These are phyloP conservation scores for Dillenia suffruticosa DNA, from an alignment of 164 flowering plant species.

Conservation along the genomic window DNA sequence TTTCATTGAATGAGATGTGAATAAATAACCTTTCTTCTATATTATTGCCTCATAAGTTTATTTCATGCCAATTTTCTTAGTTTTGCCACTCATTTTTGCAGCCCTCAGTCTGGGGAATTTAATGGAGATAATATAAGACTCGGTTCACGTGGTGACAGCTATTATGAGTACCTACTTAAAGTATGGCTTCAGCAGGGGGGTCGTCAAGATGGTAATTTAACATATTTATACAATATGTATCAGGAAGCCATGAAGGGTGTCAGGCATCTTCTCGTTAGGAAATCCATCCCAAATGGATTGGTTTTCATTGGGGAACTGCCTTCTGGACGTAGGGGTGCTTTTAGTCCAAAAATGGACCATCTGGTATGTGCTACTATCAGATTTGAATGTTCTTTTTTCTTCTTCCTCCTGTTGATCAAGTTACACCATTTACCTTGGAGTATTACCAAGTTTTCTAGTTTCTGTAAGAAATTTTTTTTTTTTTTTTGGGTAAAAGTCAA, in stretches of 20 bases:
- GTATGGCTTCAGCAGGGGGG: conserved; percentile 89
- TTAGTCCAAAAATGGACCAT: conserved; percentile 98
- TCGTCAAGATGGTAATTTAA: conserved; percentile 30
- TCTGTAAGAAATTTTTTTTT: too few species aligned
- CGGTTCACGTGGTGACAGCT: conserved; percentile 99
- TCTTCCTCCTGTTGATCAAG: too few species aligned
- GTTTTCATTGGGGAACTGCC: conserved; percentile 97
- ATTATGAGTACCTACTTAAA: conserved; percentile 93
- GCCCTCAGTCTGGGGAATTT: conserved; percentile 84
- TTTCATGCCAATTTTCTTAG: too few species aligned
- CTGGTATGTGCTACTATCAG: conserved; percentile 52
- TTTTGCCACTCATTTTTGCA: conserved; percentile 29
- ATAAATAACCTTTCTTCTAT: too few species aligned
- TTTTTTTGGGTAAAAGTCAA: too few species aligned
- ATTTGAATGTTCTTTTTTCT: neutral
- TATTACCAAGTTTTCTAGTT: too few species aligned
- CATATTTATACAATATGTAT: conserved; percentile 82
- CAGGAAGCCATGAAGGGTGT: conserved; percentile 97
- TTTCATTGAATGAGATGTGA: too few species aligned
- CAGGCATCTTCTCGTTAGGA: conserved; percentile 73
- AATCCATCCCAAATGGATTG: conserved; percentile 78
- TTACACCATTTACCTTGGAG: too few species aligned
- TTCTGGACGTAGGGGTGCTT: conserved; percentile 57
- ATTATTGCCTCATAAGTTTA: too few species aligned
- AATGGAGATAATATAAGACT: conserved; percentile 89